A percentile compares a stretch with the other conserved stretches of the same genome.
Conservation (phyloP, 176 grass and related monocot genomes). For the Urochloa ruziziensis region DNA sequence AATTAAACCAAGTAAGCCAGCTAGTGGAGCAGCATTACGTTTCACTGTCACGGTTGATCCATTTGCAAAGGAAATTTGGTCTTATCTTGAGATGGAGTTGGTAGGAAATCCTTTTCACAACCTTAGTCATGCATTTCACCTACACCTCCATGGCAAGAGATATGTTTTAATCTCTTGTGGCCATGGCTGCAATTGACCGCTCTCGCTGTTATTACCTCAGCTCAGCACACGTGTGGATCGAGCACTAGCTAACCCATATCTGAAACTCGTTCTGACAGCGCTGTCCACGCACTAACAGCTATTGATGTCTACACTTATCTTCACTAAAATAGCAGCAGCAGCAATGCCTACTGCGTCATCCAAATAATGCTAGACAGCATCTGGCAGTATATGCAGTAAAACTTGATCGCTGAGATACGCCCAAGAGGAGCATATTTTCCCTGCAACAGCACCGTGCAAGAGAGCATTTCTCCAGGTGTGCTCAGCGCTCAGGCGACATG, state of each 20-base stretch:
- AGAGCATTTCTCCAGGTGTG: too few relatives aligned
- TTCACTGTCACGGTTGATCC: neutral
- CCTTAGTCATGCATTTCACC: neutral
- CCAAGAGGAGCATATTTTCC: conserved; percentile 9
- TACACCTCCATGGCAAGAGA: neutral
- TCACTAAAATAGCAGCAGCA: neutral
- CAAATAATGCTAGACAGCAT: neutral
- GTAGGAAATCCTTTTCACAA: conserved; percentile 34
- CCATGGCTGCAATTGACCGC: too few relatives aligned
- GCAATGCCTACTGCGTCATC: neutral
- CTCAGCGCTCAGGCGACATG: too few relatives aligned
- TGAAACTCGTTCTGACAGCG: neutral
- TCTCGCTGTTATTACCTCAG: neutral
- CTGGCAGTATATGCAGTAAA: neutral
- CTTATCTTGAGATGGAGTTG: conserved; percentile 24
- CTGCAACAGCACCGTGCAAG: neutral
- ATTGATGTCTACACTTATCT: neutral
- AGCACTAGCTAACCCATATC: neutral
- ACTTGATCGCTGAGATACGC: conserved; percentile 2
- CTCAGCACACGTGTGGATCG: neutral
- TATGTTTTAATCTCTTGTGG: neutral
- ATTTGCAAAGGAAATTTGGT: conserved; percentile 3
- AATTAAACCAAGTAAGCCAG: neutral
- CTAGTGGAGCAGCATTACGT: conserved; percentile 5
- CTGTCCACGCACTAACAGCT: neutral